Percentiles rank a stretch among this genome's conserved stretches.
Evolutionary conservation across 768 basidiomycete species (phyloP).

Genomic region (Tricholoma terreum): DNA sequence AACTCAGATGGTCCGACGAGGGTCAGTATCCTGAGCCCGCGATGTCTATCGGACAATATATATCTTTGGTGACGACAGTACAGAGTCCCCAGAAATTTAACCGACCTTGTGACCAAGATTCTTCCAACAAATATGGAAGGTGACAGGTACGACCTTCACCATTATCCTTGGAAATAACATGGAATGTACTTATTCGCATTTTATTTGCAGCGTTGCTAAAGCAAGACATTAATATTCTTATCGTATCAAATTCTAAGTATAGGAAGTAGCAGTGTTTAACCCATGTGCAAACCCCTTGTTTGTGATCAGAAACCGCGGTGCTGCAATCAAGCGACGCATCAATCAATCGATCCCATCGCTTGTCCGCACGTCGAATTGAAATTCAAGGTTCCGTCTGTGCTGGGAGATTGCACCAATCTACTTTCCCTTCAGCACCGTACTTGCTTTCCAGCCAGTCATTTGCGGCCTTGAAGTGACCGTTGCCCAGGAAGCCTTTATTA

Average conservation of each 20-base stretch:
- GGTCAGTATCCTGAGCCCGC: background rate
- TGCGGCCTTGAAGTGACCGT: conserved; percentile 82
- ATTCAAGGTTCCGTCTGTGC: conserved; percentile 15
- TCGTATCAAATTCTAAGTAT: background rate
- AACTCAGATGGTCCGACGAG: background rate
- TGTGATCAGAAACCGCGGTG: background rate
- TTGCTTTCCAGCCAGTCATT: conserved; percentile 83
- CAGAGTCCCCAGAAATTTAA: background rate
- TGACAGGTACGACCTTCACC: too few species aligned
- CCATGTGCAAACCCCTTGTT: background rate
- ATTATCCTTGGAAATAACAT: too few species aligned
- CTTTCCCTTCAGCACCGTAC: conserved; percentile 68
- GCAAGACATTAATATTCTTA: background rate
- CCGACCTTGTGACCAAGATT: background rate
- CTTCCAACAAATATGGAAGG: too few species aligned
- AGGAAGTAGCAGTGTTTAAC: background rate
- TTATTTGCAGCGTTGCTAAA: background rate
- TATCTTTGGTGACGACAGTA: background rate
- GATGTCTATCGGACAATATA: background rate
- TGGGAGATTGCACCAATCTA: conserved; percentile 64
- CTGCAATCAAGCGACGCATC: background rate
- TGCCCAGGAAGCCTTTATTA: conserved; percentile 78
- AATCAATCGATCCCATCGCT: conserved; percentile 9
- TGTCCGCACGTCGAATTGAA: background rate
- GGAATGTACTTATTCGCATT: background rate